phyloP scores from a whole-genome alignment of 148 eudicot species.

The Suaeda aralocaspica region DNA sequence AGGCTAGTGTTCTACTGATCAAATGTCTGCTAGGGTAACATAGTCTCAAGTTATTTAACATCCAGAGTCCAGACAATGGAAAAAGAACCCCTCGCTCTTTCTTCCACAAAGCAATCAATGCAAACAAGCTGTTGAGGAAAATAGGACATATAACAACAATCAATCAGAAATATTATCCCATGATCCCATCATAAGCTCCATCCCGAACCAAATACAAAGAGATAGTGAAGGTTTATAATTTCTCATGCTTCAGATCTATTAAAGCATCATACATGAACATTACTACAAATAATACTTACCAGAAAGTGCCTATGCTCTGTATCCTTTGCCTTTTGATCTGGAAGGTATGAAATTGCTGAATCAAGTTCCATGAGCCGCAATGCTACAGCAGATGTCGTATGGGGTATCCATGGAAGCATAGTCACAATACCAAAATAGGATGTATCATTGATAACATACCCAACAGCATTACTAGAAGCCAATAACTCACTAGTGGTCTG shows the following conservation, averaged over 20 bases:
- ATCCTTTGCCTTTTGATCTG: conserved; percentile 44
- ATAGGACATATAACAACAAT: too few species aligned
- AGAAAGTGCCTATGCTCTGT: conserved; percentile 39
- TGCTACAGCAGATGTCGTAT: conserved; percentile 76
- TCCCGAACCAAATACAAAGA: not conserved
- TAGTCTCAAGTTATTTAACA: too few species aligned
- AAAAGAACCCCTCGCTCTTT: too few species aligned
- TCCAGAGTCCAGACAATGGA: too few species aligned
- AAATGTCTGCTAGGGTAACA: too few species aligned
- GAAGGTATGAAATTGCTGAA: conserved; percentile 52
- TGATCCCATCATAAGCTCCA: not conserved
- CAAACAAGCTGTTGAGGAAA: too few species aligned
- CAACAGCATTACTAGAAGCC: conserved; percentile 35
- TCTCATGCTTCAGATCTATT: not conserved
- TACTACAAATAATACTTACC: conserved; percentile 40
- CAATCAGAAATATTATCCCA: too few species aligned
- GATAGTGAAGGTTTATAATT: not conserved
- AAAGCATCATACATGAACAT: not conserved
- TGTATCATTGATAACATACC: conserved; percentile 24
- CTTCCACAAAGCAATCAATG: too few species aligned
- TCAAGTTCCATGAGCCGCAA: conserved; percentile 87
- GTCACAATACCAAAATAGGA: conserved; percentile 31
- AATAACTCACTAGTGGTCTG: conserved; percentile 55
- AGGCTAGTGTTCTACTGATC: too few species aligned
- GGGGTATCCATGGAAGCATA: conserved; percentile 90